Base-by-base conservation (phyloP, 768 basidiomycete genomes). In the Lyophyllum semitale region DNA sequence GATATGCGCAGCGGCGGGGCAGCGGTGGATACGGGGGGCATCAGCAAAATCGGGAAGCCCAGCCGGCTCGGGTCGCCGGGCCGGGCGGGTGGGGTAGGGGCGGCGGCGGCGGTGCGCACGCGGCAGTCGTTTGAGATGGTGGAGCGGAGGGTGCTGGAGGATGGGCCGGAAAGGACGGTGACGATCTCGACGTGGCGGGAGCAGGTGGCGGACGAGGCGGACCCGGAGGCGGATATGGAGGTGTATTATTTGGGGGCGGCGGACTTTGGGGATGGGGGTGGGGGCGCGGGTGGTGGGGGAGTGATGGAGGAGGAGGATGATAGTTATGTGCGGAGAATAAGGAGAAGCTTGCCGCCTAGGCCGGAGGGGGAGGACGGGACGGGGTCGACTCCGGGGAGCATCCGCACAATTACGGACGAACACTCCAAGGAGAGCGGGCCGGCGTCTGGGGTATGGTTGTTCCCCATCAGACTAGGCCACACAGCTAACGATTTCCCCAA, bases 111-210 rank as follows among this genome's bases (percentile, higher is more conserved):
- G 0, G 71, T 72, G 8, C 67, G 57, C 8, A 55, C 74, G 7
- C 71, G 71, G 7, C 75, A 75, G 40, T 71, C 74, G 18, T 78
- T 75, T 54, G 77, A 80, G 63, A 71, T 81, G 20, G 68, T 79
- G 20, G 68, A 71, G 32, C 66, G 70, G 32, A 68, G 67, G 37
- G 72, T 82, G 23, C 55, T 82, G 26, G 80, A 81, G 59, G 76
- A 78, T 25, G 77, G 74, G n/a, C 76, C 78, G 1, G 80, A 81
- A 51, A 72, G 71, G 51, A 82, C 80, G 8, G 80, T 82, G 5
- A 82, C 80, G 44, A 78, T 87, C 51, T 77, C 73, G 22, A 75
- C 74, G 8, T 87, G 84, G 84, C 70, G 83, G 30, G 80, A 84
- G 61, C 77, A 80, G 41, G 79, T 82, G 0, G 77, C 78, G 4